phyloP scores from a whole-genome alignment of 345 rosid genomes.

The Euphorbia tirucalli region DNA sequence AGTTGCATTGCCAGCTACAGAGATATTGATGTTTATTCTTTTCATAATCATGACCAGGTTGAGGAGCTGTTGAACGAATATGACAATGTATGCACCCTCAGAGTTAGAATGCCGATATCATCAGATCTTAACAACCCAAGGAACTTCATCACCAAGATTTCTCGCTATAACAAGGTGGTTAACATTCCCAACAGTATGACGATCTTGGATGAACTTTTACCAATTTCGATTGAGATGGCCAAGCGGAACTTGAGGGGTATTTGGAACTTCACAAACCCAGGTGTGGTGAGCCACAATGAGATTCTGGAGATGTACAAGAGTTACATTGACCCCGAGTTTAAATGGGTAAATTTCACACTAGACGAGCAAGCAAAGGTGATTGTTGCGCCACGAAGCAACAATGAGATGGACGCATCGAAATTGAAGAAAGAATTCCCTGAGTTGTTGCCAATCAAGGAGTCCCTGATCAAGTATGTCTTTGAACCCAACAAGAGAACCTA shows the following conservation, averaged over 20 bases:
- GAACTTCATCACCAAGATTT: constrained; percentile 71
- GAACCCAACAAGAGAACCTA: constrained; percentile 67
- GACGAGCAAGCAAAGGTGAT: constrained; percentile 76
- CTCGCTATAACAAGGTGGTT: constrained; percentile 67
- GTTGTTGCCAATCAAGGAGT: constrained; percentile 58
- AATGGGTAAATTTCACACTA: constrained; percentile 58
- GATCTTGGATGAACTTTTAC: constrained; percentile 67
- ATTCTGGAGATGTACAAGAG: constrained; percentile 71
- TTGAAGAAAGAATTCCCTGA: constrained; percentile 72
- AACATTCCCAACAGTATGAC: constrained; percentile 86
- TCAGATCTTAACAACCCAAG: constrained; percentile 69
- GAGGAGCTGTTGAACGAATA: constrained; percentile 67
- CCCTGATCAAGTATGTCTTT: constrained; percentile 62
- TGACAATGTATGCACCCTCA: constrained; percentile 67
- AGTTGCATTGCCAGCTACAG: background rate
- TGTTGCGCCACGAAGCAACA: constrained; percentile 75
- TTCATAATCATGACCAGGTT: constrained; percentile 37
- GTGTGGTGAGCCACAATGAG: constrained; percentile 77
- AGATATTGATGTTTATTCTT: background rate
- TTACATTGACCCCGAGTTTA: constrained; percentile 55
- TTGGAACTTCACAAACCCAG: constrained; percentile 83
- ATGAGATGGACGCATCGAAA: constrained; percentile 72
- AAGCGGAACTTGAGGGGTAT: constrained; percentile 66
- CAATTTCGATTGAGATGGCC: constrained; percentile 77
- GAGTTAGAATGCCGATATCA: constrained; percentile 79